These are phyloP conservation scores for Leccinum subrobustum DNA, from an alignment of 1,284 basidiomycete species.

Conservation along the genomic window DNA sequence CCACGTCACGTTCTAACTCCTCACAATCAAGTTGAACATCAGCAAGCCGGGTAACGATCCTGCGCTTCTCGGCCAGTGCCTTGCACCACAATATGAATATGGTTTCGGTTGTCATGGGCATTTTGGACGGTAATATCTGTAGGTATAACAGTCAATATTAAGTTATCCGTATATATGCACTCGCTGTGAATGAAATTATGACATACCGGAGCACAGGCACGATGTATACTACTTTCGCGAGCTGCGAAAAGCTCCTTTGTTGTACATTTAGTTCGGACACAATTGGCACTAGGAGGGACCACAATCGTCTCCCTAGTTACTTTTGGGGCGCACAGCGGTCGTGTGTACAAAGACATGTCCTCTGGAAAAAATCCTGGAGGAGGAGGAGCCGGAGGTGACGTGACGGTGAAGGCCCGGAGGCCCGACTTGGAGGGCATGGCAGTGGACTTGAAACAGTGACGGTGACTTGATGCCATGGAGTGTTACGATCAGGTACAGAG, in stretches of 20 bases:
- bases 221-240: neutral
- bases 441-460: too few relatives aligned
- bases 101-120: neutral
- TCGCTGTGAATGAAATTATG: too few relatives aligned
- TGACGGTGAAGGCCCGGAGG: too few relatives aligned
- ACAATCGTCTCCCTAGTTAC: neutral
- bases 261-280: neutral
- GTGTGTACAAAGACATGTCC: conserved; percentile 2
- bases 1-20: neutral
- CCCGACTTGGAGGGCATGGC: too few relatives aligned
- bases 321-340: neutral
- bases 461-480: too few relatives aligned
- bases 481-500: too few relatives aligned
- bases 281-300: neutral
- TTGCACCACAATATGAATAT: neutral
- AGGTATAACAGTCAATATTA: neutral
- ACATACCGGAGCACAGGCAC: conserved; percentile 1
- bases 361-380: conserved; percentile 5
- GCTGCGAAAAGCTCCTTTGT: neutral
- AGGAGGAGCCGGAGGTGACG: neutral
- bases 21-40: conserved; percentile 6
- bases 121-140: neutral
- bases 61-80: neutral
- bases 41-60: neutral
- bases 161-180: neutral